Base-by-base conservation (phyloP, 1,284 basidiomycete species). In the Serendipita sp. region DNA sequence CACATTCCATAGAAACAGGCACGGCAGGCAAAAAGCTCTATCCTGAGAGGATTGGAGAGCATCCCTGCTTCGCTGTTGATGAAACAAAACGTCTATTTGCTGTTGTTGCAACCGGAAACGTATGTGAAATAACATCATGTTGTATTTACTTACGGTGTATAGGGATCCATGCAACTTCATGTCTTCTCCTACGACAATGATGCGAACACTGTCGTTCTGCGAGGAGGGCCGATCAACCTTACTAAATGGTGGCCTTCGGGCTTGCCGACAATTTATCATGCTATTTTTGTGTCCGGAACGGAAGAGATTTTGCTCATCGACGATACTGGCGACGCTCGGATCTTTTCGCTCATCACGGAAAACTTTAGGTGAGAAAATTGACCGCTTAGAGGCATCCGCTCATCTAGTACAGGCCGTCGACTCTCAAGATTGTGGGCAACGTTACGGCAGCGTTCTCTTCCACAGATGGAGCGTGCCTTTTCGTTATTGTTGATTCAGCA, bases 231-330 rank as follows among this genome's bases (percentile, higher is more conserved):
- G 0, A 71, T 79, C 1, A 73, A 76, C 61, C 70, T 83, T 2
- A 65, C 64, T 5, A 41, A 62, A 0, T 83, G 81, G 81, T 82
- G 80, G 63, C 64, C 68, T 3, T 64, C 67, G 1, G 65, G 58
- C 0, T 64, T 68, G 0, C 63, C 65, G 2, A 73, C 22, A 2
- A 60, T 81, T 60, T 61, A 60, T 1, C 71, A 72, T 30, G 68
- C 77, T 2, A 73, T 73, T 38, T 78, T 80, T 63, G 70, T 77
- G 2, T 72, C 69, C 29, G 77, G 79, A 8, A 74, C 67, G 41
- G 80, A 83, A 63, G 80, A 82, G 64, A 63, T 83, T 2, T 64
- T 78, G 0, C 67, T 83, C 1, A 70, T 82, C 4, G 80, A 82
- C 64, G 72, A 73, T 2, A 67, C 61, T 6, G 69, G 69, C 0